Evolutionary conservation across 495 filamentous ascomycete genomes (phyloP).

Genomic region (Neurospora hispaniola): DNA sequence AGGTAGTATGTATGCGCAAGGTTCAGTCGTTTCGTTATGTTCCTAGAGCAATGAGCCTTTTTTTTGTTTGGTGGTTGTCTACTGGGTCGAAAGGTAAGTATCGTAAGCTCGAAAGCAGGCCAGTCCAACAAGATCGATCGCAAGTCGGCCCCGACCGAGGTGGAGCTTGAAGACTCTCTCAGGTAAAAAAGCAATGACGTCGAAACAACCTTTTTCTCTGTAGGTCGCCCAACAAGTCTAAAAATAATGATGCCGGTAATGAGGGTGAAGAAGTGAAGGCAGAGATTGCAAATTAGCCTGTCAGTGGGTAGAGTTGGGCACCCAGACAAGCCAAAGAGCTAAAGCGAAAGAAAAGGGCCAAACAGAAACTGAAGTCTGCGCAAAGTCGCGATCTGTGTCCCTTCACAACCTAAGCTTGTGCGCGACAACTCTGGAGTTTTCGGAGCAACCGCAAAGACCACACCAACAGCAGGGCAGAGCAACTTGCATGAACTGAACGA

Average conservation of each 20-base stretch:
- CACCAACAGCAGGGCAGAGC: neutral
- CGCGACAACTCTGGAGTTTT: neutral
- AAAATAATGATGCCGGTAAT: neutral
- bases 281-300: neutral
- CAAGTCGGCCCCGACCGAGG: neutral
- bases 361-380: neutral
- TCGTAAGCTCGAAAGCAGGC: neutral
- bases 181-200: neutral
- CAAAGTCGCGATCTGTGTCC: neutral
- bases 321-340: neutral
- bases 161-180: neutral
- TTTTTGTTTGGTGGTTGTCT: neutral
- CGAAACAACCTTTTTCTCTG: neutral
- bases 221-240: neutral
- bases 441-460: neutral
- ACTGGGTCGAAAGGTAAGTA: neutral
- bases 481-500: neutral
- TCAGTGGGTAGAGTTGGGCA: neutral
- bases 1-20: neutral
- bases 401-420: neutral
- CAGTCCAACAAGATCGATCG: neutral
- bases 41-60: neutral
- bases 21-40: neutral
- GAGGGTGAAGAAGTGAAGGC: neutral
- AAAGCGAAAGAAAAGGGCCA: neutral